Conservation (phyloP, 495 filamentous ascomycete species). For the Astrothelium macrocarpum region DNA sequence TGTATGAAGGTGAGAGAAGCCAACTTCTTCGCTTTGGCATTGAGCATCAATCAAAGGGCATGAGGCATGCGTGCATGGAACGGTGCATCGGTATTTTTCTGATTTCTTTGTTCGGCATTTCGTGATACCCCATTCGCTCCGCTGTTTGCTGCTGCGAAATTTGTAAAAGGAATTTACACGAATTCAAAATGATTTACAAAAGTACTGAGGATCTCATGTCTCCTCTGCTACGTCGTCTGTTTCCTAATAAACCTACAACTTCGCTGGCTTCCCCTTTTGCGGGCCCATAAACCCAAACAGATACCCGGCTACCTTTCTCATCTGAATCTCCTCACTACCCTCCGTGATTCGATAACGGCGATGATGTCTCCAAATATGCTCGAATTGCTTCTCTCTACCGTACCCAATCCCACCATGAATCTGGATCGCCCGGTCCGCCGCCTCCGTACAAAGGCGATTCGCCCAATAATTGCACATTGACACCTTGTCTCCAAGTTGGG, state of each 20-base stretch:
- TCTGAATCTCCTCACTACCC: slow-evolving; percentile 37
- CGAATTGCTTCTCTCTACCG: slow-evolving; percentile 30
- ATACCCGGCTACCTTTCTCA: slow-evolving; percentile 35
- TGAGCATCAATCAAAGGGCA: background rate
- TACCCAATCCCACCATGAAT: slow-evolving; percentile 44
- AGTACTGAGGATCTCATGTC: background rate
- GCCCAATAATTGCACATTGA: slow-evolving; percentile 58
- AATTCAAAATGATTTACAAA: background rate
- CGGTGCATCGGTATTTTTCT: background rate
- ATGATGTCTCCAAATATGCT: slow-evolving; percentile 38
- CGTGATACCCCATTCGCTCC: background rate
- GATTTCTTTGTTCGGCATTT: background rate
- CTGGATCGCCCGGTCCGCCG: slow-evolving; percentile 52
- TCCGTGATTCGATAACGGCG: slow-evolving; percentile 35
- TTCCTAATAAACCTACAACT: slow-evolving; percentile 8
- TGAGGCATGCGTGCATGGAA: background rate
- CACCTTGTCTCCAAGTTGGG: slow-evolving; percentile 45
- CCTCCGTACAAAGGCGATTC: slow-evolving; percentile 47
- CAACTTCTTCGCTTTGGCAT: background rate
- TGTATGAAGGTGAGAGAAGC: background rate
- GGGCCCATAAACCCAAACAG: slow-evolving; percentile 31
- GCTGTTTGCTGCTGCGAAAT: no score
- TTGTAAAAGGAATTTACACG: no score
- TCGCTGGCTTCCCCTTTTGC: slow-evolving; percentile 21
- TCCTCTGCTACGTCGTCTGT: background rate